phyloP scores from a whole-genome alignment of 768 basidiomycete genomes.

The Phanerochaete carnosa region DNA sequence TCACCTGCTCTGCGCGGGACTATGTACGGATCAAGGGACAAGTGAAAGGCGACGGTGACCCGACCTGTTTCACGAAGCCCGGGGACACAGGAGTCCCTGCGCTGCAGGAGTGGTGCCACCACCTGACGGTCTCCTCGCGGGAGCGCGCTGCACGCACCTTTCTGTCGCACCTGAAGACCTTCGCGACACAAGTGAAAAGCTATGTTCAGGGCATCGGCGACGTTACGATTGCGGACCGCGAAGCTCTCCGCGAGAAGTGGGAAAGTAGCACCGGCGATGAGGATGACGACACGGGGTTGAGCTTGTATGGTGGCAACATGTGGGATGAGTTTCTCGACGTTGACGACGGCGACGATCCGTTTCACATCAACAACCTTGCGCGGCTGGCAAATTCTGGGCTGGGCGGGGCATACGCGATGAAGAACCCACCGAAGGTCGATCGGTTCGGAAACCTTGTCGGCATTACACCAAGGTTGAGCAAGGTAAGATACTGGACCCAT shows the following conservation, averaged over 20 bases:
- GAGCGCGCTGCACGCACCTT: conserved; percentile 43
- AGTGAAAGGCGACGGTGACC: conserved; percentile 57
- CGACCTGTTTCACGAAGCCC: conserved; percentile 50
- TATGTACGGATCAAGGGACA: conserved; percentile 58
- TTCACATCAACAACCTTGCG: conserved; percentile 26
- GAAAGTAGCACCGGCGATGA: conserved; percentile 35
- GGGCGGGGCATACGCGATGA: conserved; percentile 33
- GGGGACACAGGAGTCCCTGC: conserved; percentile 54
- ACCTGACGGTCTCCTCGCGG: conserved; percentile 50
- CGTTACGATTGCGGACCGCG: conserved; percentile 50
- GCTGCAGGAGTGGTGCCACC: conserved; percentile 56
- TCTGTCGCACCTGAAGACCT: conserved; percentile 44
- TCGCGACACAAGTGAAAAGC: conserved; percentile 42
- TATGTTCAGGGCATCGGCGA: conserved; percentile 51
- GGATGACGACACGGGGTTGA: conserved; percentile 19
- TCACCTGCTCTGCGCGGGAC: conserved; percentile 59
- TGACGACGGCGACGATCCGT: conserved; percentile 12
- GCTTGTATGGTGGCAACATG: conserved; percentile 6
- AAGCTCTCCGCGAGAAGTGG: conserved; percentile 47
- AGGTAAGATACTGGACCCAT: conserved; percentile 30
- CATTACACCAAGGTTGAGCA: conserved; percentile 42
- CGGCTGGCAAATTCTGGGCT: conserved; percentile 17
- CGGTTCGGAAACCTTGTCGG: conserved; percentile 39
- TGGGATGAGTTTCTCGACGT: conserved; percentile 17
- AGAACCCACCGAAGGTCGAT: conserved; percentile 38